Base-by-base conservation (phyloP, 345 rosid genomes). In the Syzygium aqueum region DNA sequence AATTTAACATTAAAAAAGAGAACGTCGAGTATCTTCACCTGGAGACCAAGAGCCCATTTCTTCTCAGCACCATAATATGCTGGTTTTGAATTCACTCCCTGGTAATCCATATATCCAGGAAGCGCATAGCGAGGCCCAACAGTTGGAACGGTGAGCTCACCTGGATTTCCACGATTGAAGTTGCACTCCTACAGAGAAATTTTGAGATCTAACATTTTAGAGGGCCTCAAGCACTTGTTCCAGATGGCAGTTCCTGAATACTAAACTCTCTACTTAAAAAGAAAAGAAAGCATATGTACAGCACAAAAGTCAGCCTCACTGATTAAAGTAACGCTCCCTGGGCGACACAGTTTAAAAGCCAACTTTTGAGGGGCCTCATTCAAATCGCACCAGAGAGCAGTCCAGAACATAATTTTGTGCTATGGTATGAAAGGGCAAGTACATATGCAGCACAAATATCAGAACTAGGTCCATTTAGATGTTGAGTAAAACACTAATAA, bases 11-110 rank as follows among this genome's bases (percentile, higher is more conserved):
- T 73, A 37, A 33, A 73, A 73, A 19, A 73, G 25, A 73, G 40
- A 73, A 19, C 2, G 33, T 33, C 28, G 7, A 73, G 80, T 73
- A 85, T 89, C 86, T 86, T 88, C 50, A 97, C 99, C 98, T 96
- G 99, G 86, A 97, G 97, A 73, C 99, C 99, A 90, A 97, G 98
- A 87, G 98, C 97, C 98, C 99, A 97, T 94, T 97, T 97, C 92
- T 97, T 93, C 87, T 97, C 98, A 82, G 89, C 85, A 87, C 93
- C 25, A 91, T 93, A 90, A 87, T 91, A 92, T 93, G 97, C 85
- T n/a, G 96, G 90, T 85, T 93, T 94, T 85, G 94, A 88, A 85
- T 94, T 93, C 85, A 89, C 90, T 88, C 95, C 98, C 89, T 94
- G 98, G 88, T 93, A 95, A 84, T 97, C 99, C 90, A 93, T 93